Conservation (phyloP, 306 rosid genomes). For the Pterocarpus macrocarpus region DNA sequence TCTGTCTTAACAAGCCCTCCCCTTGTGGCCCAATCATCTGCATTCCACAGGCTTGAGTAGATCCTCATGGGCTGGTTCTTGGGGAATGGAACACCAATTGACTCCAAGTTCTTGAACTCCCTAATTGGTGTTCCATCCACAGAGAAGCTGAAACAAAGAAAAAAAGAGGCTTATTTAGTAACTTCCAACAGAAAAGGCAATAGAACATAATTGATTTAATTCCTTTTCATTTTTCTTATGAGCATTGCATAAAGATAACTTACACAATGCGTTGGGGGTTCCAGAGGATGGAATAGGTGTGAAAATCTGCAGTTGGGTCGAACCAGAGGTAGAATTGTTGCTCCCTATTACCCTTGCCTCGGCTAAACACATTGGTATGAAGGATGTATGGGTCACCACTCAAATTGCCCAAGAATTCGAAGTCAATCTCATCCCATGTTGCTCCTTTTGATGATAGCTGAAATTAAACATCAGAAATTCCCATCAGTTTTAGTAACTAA, state of each 20-base stretch:
- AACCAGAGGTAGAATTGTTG: constrained; percentile 86
- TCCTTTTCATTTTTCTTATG: too few relatives aligned
- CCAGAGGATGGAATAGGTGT: constrained; percentile 78
- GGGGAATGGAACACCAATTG: constrained; percentile 69
- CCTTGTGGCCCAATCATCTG: constrained; percentile 88
- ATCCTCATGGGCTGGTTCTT: constrained; percentile 76
- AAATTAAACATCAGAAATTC: background rate
- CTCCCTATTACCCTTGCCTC: constrained; percentile 80
- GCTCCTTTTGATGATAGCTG: constrained; percentile 72
- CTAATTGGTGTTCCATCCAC: constrained; percentile 79
- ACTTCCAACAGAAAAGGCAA: background rate
- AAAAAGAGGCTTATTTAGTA: background rate
- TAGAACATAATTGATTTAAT: background rate
- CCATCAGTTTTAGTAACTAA: background rate
- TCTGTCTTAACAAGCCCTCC: constrained; percentile 82
- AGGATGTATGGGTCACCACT: constrained; percentile 80
- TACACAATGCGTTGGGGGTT: constrained; percentile 65
- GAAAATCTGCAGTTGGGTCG: constrained; percentile 80
- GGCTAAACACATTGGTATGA: constrained; percentile 74
- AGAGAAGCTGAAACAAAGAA: constrained; percentile 57
- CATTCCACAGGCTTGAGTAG: constrained; percentile 79
- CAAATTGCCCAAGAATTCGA: constrained; percentile 73
- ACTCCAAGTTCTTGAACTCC: constrained; percentile 74
- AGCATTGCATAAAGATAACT: constrained; percentile 25
- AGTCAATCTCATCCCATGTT: constrained; percentile 83